A percentile compares a stretch with the other conserved stretches of the same genome.
Evolutionary conservation across 2,329 filamentous ascomycete genomes (phyloP).

Genomic region (Teratosphaeriaceae sp.): DNA sequence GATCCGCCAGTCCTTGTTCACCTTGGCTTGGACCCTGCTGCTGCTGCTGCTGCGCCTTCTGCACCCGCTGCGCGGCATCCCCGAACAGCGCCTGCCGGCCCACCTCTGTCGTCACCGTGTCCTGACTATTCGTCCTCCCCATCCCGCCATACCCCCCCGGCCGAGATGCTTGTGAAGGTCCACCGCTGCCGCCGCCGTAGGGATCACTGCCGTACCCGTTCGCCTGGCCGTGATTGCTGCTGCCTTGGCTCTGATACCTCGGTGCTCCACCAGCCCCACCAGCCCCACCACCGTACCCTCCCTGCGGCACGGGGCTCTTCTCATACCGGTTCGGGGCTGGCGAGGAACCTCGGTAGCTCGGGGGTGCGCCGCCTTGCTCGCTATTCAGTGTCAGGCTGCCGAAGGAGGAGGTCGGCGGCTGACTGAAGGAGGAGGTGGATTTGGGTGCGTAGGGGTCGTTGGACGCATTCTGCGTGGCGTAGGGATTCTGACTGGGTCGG

Average conservation of each 20-base stretch:
- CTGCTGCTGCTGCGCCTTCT: slow-evolving; percentile 44
- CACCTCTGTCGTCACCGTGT: slow-evolving; percentile 45
- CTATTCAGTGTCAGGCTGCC: slow-evolving; percentile 22
- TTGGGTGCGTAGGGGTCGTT: slow-evolving; percentile 26
- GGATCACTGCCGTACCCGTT: slow-evolving; percentile 46
- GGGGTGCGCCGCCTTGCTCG: slow-evolving; percentile 29
- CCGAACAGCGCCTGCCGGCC: slow-evolving; percentile 61
- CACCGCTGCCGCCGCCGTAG: slow-evolving; percentile 36
- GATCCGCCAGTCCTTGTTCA: slow-evolving; percentile 3
- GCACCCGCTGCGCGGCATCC: slow-evolving; percentile 45
- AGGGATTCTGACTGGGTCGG: slow-evolving; percentile 29
- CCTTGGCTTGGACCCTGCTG: too few relatives aligned
- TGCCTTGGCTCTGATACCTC: slow-evolving; percentile 20
- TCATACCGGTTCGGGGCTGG: slow-evolving; percentile 31
- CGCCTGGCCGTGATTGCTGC: slow-evolving; percentile 32
- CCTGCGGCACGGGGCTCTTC: slow-evolving; percentile 39
- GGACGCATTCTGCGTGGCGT: slow-evolving; percentile 16
- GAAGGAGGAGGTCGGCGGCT: slow-evolving; percentile 26
- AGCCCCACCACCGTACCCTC: slow-evolving; percentile 36
- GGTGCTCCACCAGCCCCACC: too few relatives aligned
- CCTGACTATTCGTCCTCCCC: slow-evolving; percentile 46
- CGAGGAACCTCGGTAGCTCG: slow-evolving; percentile 26
- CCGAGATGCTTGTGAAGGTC: slow-evolving; percentile 31
- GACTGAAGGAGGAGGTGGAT: slow-evolving; percentile 16
- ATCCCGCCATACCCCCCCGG: slow-evolving; percentile 51